Percentiles rank a stretch among this genome's conserved stretches.
Conservation (phyloP, 1,284 basidiomycete genomes). For the Ceratobasidium sp. region DNA sequence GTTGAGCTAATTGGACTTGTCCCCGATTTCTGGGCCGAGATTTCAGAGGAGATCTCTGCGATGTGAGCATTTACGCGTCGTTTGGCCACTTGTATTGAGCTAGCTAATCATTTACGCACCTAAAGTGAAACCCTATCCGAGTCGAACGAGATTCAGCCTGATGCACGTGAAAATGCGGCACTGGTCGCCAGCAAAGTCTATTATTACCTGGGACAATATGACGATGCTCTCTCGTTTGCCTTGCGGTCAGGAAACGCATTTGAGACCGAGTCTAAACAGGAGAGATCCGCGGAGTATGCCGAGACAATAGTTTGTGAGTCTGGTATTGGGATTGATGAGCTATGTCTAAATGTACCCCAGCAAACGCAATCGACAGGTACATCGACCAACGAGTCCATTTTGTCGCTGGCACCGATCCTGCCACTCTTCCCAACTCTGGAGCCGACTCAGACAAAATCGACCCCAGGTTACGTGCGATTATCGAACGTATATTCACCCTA, state of each 20-base stretch:
- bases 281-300: conserved; percentile 81
- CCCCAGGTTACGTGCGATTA: conserved; percentile 76
- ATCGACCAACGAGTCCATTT: conserved; percentile 61
- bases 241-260: conserved; percentile 88
- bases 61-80: conserved; percentile 64
- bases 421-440: conserved; percentile 43
- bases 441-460: conserved; percentile 68
- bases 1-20: conserved; percentile 81
- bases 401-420: conserved; percentile 11
- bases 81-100: neutral
- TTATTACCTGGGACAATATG: conserved; percentile 92
- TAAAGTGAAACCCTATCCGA: conserved; percentile 89
- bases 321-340: conserved; percentile 2
- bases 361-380: conserved; percentile 93
- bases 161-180: conserved; percentile 80
- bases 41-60: conserved; percentile 87
- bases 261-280: conserved; percentile 68
- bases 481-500: conserved; percentile 83
- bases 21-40: conserved; percentile 96
- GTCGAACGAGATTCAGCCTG: conserved; percentile 71
- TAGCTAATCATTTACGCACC: neutral
- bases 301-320: conserved; percentile 91
- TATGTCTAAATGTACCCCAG: conserved; percentile 53
- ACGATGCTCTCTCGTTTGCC: conserved; percentile 92
- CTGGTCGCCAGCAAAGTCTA: conserved; percentile 94